Evolutionary conservation across 176 grass and related monocot species (phyloP).

Genomic region (Carex parvula): DNA sequence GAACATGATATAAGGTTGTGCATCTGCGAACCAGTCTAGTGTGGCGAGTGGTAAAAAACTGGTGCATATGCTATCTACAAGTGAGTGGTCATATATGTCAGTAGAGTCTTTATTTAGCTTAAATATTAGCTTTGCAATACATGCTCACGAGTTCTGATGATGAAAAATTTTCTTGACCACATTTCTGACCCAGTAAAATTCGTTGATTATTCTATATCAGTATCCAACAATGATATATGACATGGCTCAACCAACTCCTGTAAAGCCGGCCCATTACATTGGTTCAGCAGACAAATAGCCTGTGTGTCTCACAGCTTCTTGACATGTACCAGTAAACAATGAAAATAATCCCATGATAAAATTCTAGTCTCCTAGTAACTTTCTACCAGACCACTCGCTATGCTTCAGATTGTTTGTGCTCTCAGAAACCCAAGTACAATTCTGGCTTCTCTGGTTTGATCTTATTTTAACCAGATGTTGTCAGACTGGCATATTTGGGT

Average conservation of each 20-base stretch:
- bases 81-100: background rate
- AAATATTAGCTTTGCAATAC: background rate
- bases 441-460: background rate
- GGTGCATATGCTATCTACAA: background rate
- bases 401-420: background rate
- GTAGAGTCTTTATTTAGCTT: background rate
- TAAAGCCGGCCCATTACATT: background rate
- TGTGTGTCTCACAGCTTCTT: background rate
- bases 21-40: background rate
- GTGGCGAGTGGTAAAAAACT: background rate
- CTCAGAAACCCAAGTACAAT: background rate
- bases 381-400: background rate
- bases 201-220: background rate
- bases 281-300: background rate
- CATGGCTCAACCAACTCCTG: background rate
- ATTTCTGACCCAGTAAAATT: background rate
- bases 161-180: background rate
- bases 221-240: background rate
- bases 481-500: background rate
- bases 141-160: background rate
- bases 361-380: background rate
- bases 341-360: background rate
- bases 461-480: background rate
- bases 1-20: background rate
- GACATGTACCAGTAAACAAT: background rate